phyloP scores from a whole-genome alignment of 192 early-diverging fungal species.

The Entrophospora sp. region DNA sequence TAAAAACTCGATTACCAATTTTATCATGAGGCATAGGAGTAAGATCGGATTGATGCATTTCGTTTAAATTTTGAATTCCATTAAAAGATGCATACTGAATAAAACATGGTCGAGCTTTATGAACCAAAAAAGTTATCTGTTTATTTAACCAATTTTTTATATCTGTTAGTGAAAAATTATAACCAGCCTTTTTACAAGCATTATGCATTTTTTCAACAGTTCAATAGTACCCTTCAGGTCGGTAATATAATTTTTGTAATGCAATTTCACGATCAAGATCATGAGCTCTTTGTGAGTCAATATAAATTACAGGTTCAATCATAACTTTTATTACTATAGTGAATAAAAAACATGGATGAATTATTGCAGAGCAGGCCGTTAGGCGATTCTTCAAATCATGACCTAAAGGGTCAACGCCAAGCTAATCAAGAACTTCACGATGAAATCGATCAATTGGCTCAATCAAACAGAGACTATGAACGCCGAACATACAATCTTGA shows the following conservation, averaged over 20 bases:
- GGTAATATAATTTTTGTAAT: conserved; percentile 4
- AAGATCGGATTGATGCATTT: not conserved
- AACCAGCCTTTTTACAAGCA: not conserved
- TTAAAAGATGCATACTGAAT: not conserved
- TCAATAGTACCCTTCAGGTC: conserved; percentile 4
- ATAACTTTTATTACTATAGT: not conserved
- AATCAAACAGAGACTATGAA: conserved; percentile 13
- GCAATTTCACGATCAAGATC: conserved; percentile 6
- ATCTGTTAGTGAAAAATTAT: not conserved
- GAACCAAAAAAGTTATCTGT: not conserved
- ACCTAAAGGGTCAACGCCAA: too few species aligned
- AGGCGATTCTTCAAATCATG: too few species aligned
- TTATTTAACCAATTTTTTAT: not conserved
- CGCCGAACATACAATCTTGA: conserved; percentile 12
- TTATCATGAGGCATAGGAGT: conserved; percentile 1
- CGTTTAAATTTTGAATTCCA: not conserved
- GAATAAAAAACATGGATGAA: not conserved
- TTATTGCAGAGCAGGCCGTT: not conserved
- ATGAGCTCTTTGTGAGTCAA: conserved; percentile 11
- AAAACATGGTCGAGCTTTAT: not conserved
- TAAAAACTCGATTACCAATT: not conserved
- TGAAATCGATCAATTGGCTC: not conserved
- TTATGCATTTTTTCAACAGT: too few species aligned
- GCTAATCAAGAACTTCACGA: conserved; percentile 14
- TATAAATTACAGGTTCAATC: conserved; percentile 9